Percentiles rank a stretch among this genome's conserved stretches.
Evolutionary conservation across 75 land plant species (phyloP).

Genomic region (Isoetes taiwanensis): DNA sequence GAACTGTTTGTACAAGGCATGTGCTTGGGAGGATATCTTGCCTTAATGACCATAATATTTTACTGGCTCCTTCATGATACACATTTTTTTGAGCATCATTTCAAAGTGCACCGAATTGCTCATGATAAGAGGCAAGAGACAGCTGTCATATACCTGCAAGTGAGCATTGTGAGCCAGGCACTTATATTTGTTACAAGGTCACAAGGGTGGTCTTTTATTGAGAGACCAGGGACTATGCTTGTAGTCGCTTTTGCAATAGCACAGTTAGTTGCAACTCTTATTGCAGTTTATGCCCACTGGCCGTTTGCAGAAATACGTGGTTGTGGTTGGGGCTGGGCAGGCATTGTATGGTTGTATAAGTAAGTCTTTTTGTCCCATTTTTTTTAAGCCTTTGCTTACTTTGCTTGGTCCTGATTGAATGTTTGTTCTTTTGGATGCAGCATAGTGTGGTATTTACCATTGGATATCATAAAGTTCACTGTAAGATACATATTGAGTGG

Average conservation of each 20-base stretch:
- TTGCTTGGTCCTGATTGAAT: no score
- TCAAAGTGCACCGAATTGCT: conserved; percentile 11
- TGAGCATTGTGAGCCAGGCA: conserved; percentile 30
- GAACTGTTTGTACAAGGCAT: conserved; percentile 18
- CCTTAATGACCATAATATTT: conserved; percentile 13
- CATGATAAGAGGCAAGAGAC: conserved; percentile 9
- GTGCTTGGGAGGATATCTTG: conserved; percentile 17
- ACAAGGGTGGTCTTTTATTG: conserved; percentile 18
- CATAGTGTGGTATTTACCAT: conserved; percentile 19
- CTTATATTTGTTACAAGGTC: conserved; percentile 30
- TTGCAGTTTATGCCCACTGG: conserved; percentile 33
- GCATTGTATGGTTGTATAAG: conserved; percentile 27
- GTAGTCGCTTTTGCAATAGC: conserved; percentile 24
- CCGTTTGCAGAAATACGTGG: conserved; percentile 24
- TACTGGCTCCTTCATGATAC: conserved; percentile 23
- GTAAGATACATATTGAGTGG: conserved; percentile 19
- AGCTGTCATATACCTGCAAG: conserved; percentile 25
- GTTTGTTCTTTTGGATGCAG: no score
- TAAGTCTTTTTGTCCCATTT: conserved; percentile 13
- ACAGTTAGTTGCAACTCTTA: conserved; percentile 22
- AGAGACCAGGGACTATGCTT: conserved; percentile 22
- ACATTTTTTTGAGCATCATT: conserved; percentile 15
- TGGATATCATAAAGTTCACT: conserved; percentile 21
- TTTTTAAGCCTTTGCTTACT: no score
- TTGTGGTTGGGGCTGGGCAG: conserved; percentile 38